phyloP scores from a whole-genome alignment of 176 grass and related monocot genomes.

The Themeda triandra region DNA sequence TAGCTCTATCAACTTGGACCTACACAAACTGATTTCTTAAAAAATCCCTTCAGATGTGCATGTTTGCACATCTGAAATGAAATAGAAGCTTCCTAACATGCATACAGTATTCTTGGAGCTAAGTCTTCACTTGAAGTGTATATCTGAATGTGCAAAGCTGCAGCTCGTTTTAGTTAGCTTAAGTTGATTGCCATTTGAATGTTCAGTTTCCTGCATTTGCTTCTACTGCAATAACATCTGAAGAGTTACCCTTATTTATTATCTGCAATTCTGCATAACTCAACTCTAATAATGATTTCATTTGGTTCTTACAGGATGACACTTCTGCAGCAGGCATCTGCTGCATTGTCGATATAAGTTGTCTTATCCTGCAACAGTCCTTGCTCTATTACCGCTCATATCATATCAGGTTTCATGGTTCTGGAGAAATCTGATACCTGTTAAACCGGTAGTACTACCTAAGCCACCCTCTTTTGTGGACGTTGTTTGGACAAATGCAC shows the following conservation, averaged over 20 bases:
- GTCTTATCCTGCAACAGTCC: background rate
- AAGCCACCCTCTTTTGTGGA: background rate
- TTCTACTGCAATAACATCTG: background rate
- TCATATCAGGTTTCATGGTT: background rate
- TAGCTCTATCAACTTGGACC: background rate
- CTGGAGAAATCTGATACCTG: background rate
- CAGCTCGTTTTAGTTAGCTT: background rate
- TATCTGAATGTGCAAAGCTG: background rate
- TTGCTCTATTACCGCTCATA: background rate
- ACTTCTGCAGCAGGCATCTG: slow-evolving; percentile 1
- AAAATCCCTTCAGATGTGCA: background rate
- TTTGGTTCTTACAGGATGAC: slow-evolving; percentile 24
- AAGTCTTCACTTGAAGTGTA: background rate
- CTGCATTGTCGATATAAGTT: slow-evolving; percentile 20
- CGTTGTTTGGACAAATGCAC: background rate
- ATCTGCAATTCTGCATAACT: background rate
- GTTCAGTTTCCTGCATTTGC: background rate
- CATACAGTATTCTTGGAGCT: background rate
- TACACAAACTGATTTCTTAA: background rate
- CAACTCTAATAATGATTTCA: slow-evolving; percentile 3
- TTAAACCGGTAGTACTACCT: too few relatives aligned
- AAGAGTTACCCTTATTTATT: background rate
- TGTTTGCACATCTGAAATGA: background rate
- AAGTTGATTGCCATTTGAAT: background rate
- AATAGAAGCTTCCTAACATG: background rate